These are phyloP conservation scores for Cystobasidium onofrii DNA, from an alignment of 768 basidiomycete genomes.

Conservation along the genomic window DNA sequence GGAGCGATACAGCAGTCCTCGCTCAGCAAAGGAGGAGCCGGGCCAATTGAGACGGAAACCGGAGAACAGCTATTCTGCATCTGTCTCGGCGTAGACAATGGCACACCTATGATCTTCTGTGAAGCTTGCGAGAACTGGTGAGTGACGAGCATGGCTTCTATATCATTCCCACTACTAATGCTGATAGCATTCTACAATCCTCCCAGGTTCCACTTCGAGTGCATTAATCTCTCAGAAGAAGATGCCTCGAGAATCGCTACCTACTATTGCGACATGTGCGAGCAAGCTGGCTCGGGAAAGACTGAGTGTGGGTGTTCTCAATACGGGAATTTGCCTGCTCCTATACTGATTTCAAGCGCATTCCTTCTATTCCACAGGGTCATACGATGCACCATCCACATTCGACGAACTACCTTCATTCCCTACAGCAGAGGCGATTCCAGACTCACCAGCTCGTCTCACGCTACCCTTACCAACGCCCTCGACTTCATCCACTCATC, in stretches of 20 bases:
- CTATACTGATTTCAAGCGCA: not conserved
- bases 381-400: not conserved
- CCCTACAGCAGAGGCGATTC: not conserved
- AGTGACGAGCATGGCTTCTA: slow-evolving; percentile 36
- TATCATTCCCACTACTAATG: not conserved
- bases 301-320: slow-evolving; percentile 37
- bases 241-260: slow-evolving; percentile 63
- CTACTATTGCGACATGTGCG: slow-evolving; percentile 41
- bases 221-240: slow-evolving; percentile 57
- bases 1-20: too few relatives aligned
- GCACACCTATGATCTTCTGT: slow-evolving; percentile 71
- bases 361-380: not conserved
- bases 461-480: not conserved
- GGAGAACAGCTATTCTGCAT: slow-evolving; percentile 50
- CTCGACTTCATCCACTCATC: not conserved
- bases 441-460: not conserved
- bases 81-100: slow-evolving; percentile 65
- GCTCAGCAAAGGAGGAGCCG: not conserved
- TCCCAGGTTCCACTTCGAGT: slow-evolving; percentile 73
- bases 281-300: slow-evolving; percentile 38
- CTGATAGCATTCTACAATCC: not conserved
- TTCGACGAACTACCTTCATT: slow-evolving; percentile 1
- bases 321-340: too few relatives aligned
- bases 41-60: not conserved
- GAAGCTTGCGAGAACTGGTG: slow-evolving; percentile 65